A percentile compares a stretch with the other conserved stretches of the same genome.
Evolutionary conservation across 148 eudicot genomes (phyloP).

Genomic region (Dianthus caryophyllus): DNA sequence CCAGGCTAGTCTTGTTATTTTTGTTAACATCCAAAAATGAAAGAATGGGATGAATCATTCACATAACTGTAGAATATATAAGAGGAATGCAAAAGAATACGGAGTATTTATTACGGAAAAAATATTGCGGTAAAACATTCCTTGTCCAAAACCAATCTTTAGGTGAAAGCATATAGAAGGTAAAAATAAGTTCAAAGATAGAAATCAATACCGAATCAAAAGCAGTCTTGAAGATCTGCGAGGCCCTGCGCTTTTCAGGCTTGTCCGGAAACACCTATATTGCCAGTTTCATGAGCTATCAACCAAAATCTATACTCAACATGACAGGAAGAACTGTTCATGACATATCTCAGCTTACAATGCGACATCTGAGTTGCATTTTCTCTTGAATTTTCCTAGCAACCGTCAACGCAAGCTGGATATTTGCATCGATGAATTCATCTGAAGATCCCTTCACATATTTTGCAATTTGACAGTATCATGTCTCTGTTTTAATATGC

Average conservation of each 20-base stretch:
- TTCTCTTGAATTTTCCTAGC: constrained; percentile 78
- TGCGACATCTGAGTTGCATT: constrained; percentile 58
- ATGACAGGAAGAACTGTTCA: background rate
- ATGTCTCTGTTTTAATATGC: constrained; percentile 42
- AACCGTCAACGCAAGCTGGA: constrained; percentile 85
- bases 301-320: background rate
- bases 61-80: background rate
- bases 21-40: background rate
- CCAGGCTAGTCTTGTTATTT: background rate
- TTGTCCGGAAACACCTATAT: constrained; percentile 85
- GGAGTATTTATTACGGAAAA: background rate
- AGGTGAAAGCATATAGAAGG: background rate
- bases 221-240: constrained; percentile 74
- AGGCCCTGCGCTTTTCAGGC: constrained; percentile 97
- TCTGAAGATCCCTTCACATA: constrained; percentile 98
- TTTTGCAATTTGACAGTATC: constrained; percentile 53
- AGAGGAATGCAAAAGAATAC: background rate
- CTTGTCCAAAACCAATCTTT: background rate
- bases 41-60: background rate
- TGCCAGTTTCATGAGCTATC: constrained; percentile 1
- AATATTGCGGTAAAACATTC: background rate
- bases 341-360: constrained; percentile 43
- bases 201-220: constrained; percentile 58
- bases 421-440: constrained; percentile 89
- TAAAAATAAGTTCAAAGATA: constrained; percentile 9